Evolutionary conservation across 306 rosid species (phyloP), one percentile per base, ranked within the genome.

Genomic region (Arachis stenosperma): DNA sequence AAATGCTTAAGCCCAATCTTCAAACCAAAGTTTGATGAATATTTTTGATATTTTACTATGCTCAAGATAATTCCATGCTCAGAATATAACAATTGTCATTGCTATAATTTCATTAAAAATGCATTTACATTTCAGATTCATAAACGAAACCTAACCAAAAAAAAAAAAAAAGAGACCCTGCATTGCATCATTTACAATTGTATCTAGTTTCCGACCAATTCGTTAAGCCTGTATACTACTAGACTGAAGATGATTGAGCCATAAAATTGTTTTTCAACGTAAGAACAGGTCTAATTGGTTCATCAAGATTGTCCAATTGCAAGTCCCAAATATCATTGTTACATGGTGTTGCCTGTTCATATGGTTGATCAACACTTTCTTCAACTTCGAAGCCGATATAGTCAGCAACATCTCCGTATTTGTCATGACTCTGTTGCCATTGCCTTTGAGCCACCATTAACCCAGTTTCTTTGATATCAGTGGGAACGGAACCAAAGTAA

Each of bases 301-400:
- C 88, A 61, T 82, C 88, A 50, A 83, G 69, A 76, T 81, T 81
- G 30, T 88, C 82, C 22, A 78, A 60, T 8, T 80, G 73, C 2
- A 68, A 62, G 57, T 87, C 85, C 2, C 81, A 75, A 29, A 57
- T 29, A 71, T 80, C 85, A 69, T 84, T 73, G 51, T 80, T 84
- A 40, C 52, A 75, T 33, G 73, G 73, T 22, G 74, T 59, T 8
- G 69, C 60, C 55, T 72, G 84, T 84, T 74, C 54, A 7, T 61
- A 53, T 44, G 30, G 14, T 37, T 50, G 71, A 50, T 76, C 73
- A 10, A 40, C 48, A 8, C 59, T 66, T 72, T 90, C 88, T 27
- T 90, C 88, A 39, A 69, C 77, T 53, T 79, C 84, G 6, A 90
- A 69, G 78, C 78, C 68, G 71, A 88, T 82, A 65, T 54, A 90